Evolutionary conservation across 345 rosid genomes (phyloP).

Genomic region (Acer campestre): DNA sequence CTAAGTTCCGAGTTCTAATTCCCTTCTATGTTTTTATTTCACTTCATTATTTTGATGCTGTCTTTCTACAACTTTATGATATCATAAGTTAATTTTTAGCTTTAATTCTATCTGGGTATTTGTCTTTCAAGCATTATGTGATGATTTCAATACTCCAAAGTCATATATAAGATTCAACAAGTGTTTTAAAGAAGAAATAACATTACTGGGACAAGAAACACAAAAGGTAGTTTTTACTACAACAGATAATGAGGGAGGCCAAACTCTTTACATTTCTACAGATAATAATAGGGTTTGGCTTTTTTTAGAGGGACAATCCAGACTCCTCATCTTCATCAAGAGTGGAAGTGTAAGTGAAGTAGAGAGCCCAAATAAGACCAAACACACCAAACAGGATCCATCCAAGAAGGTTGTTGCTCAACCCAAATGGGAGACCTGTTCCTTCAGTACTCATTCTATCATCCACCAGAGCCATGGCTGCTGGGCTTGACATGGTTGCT

Average conservation of each 20-base stretch:
- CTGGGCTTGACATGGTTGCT: constrained; percentile 64
- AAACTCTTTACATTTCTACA: constrained; percentile 20
- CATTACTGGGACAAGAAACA: background rate
- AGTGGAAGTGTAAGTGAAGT: constrained; percentile 58
- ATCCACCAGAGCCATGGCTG: constrained; percentile 88
- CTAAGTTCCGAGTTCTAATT: constrained; percentile 12
- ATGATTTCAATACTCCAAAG: background rate
- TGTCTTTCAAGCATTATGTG: background rate
- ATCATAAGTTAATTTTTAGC: background rate
- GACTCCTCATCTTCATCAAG: constrained; percentile 93
- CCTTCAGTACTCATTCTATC: constrained; percentile 92
- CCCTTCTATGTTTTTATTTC: background rate
- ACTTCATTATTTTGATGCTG: background rate
- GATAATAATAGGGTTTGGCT: constrained; percentile 6
- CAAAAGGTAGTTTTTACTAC: background rate
- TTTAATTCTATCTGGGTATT: background rate
- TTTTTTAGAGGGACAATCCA: constrained; percentile 74
- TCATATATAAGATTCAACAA: background rate
- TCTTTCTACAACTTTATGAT: no score
- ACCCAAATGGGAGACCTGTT: constrained; percentile 87
- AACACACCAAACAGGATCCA: constrained; percentile 92
- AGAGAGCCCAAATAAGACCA: constrained; percentile 82
- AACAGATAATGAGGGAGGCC: background rate
- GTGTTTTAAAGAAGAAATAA: background rate
- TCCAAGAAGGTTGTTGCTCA: constrained; percentile 93